Evolutionary conservation across 805 yeast genomes (phyloP), one percentile per base, ranked within the genome.

Genomic region (Zygotorulaspora florentina): DNA sequence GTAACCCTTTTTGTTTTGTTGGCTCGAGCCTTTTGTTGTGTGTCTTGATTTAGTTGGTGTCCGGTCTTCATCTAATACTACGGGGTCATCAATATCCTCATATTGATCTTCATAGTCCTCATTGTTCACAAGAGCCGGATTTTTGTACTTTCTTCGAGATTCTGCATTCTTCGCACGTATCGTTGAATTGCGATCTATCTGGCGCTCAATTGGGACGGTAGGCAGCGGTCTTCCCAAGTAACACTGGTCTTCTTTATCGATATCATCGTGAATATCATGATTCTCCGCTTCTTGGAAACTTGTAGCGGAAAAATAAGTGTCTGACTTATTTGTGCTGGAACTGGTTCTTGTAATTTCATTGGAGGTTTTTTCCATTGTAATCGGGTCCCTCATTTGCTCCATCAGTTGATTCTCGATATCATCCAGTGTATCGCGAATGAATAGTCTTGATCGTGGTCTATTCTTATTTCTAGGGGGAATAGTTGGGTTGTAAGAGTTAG

Each of bases 401-500:
- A 53, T 51, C 8, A 56, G 42, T 42, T 51, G 55, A 8, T 45
- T 45, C 33, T 56, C 56, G 8, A 56, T 55, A 23, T 50, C 53
- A 16, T 56, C 58, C 13, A 55, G 39, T 34, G 56, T 53, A 35
- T 58, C 57, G 33, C 56, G 56, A 17, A 59, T 49, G 39, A 55
- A 56, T 12, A 59, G 40, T 18, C 56, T 57, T 6, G 68, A 63
- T 16, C 43, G 49, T 10, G 68, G 68, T 46, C 69, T 58, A 16
- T 59, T 56, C 41, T 56, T 59, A 39, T 53, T 64, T 45, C 68
- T 58, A 35, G 64, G 64, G 8, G 69, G 69, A 3, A 61, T 56
- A 2, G 65, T 52, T 7, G 69, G 69, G 36, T 58, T 58, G 13
- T 52, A 55, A 17, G 44, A 51, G 10, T 51, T 46, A 8, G 50